Evolutionary conservation across 2,329 filamentous ascomycete genomes (phyloP).

Genomic region (Trichoderma hamatum): DNA sequence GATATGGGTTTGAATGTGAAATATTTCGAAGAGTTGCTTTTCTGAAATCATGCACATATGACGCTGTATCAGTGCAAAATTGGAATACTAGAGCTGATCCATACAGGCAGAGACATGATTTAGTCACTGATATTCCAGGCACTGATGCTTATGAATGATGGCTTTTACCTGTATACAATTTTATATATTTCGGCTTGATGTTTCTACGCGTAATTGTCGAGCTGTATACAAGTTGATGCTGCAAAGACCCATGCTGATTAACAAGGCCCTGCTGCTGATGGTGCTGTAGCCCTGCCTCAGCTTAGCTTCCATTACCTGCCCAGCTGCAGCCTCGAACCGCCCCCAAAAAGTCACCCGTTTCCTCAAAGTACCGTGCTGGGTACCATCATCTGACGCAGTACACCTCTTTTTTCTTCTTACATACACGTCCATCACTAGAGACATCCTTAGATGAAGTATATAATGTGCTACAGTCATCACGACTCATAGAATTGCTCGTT

Average conservation of each 20-base stretch:
- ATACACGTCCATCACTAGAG: neutral
- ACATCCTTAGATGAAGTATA: neutral
- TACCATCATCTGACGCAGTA: neutral
- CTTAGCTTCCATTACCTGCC: neutral
- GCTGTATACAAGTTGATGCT: neutral
- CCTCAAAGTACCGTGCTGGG: neutral
- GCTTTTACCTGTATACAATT: neutral
- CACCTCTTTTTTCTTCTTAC: neutral
- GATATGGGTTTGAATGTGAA: neutral
- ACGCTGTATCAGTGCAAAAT: neutral
- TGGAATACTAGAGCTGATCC: neutral
- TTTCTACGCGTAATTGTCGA: neutral
- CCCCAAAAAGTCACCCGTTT: neutral
- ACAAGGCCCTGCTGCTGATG: neutral
- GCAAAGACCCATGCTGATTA: neutral
- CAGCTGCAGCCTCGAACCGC: slow-evolving; percentile 30
- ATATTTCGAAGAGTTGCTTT: neutral
- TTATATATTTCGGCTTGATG: neutral
- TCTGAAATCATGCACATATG: neutral
- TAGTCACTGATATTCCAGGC: too few species aligned
- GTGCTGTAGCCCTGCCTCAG: neutral
- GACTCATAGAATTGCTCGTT: neutral
- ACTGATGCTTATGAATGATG: too few species aligned
- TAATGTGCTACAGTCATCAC: neutral
- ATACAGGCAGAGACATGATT: too few species aligned